These are phyloP conservation scores for Botrytis byssoidea DNA, from an alignment of 2,329 filamentous ascomycete genomes.

Conservation along the genomic window DNA sequence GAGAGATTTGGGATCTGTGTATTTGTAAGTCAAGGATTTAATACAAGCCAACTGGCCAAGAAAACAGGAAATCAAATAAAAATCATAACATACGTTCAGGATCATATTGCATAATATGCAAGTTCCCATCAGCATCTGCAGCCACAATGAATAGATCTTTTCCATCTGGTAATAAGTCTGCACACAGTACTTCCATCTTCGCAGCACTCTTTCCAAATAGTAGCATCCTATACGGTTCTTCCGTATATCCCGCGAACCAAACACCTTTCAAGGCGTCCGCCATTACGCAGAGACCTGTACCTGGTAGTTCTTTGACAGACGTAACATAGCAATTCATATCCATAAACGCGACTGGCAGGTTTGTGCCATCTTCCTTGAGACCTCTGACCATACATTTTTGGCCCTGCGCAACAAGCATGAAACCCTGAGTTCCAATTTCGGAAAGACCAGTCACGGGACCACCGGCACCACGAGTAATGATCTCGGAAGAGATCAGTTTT, in stretches of 20 bases:
- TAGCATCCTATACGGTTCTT: constrained; percentile 95
- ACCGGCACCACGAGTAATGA: constrained; percentile 85
- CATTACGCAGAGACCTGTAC: constrained; percentile 82
- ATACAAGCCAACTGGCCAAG: neutral
- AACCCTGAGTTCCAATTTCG: constrained; percentile 81
- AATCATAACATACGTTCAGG: constrained; percentile 71
- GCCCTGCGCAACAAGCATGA: constrained; percentile 86
- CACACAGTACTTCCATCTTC: constrained; percentile 72
- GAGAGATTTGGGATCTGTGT: constrained; percentile 82
- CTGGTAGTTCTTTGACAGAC: constrained; percentile 76
- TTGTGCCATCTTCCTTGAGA: constrained; percentile 88
- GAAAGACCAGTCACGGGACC: constrained; percentile 87
- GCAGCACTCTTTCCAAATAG: constrained; percentile 85
- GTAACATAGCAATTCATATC: constrained; percentile 95
- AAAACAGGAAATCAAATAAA: constrained; percentile 5
- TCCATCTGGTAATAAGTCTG: constrained; percentile 85
- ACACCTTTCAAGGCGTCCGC: constrained; percentile 90
- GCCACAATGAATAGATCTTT: constrained; percentile 79
- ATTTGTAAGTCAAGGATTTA: neutral
- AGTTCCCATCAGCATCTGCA: constrained; percentile 78
- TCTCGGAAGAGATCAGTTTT: constrained; percentile 83
- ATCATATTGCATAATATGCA: constrained; percentile 91
- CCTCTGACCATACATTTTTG: constrained; percentile 97
- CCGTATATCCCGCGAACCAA: constrained; percentile 94
- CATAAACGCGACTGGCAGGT: constrained; percentile 93